Evolutionary conservation across 2,329 filamentous ascomycete species (phyloP).

Genomic region (Neocucurbitaria cava): DNA sequence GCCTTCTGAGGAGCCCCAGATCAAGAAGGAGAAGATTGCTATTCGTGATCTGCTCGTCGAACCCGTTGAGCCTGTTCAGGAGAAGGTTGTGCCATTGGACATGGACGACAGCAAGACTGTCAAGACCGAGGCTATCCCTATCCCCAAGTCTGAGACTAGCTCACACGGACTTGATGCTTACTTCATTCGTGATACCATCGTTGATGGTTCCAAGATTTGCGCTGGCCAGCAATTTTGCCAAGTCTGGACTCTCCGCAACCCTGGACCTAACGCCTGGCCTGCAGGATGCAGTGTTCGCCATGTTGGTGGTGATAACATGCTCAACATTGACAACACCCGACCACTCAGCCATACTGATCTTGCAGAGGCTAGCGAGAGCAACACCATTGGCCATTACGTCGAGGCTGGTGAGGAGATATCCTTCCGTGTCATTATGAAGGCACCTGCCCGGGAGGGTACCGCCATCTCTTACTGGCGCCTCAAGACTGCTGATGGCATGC

Average conservation of each 20-base stretch:
- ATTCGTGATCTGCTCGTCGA: constrained; percentile 49
- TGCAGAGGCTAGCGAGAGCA: constrained; percentile 81
- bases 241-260: constrained; percentile 90
- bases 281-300: constrained; percentile 89
- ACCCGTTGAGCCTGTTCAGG: constrained; percentile 35
- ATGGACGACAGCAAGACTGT: constrained; percentile 8
- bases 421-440: constrained; percentile 86
- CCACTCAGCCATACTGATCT: constrained; percentile 81
- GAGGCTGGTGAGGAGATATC: constrained; percentile 75
- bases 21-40: constrained; percentile 52
- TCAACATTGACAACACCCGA: constrained; percentile 80
- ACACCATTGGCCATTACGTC: constrained; percentile 72
- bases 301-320: constrained; percentile 95
- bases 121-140: constrained; percentile 22
- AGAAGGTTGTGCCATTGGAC: constrained; percentile 38
- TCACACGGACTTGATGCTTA: constrained; percentile 62
- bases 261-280: constrained; percentile 81
- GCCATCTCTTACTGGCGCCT: constrained; percentile 97
- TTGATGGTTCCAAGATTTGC: constrained; percentile 76
- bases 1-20: constrained; percentile 59
- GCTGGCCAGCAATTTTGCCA: constrained; percentile 82
- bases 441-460: constrained; percentile 76
- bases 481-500: constrained; percentile 77
- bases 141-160: constrained; percentile 11
- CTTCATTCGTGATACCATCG: constrained; percentile 79